Evolutionary conservation across 768 basidiomycete species (phyloP).

Genomic region (Dendrothele bispora): DNA sequence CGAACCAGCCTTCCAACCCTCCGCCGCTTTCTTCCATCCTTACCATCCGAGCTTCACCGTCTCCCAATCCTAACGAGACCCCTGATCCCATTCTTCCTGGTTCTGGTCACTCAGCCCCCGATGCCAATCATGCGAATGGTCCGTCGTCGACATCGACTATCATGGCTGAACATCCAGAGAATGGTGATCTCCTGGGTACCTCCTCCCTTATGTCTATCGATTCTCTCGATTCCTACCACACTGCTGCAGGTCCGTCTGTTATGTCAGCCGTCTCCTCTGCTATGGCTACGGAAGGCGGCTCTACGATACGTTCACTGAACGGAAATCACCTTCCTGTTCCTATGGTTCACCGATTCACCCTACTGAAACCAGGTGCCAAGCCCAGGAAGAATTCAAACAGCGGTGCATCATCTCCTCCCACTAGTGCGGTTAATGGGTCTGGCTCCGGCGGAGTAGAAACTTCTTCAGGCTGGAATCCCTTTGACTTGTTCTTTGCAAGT

Average conservation of each 20-base stretch:
- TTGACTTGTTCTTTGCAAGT: constrained; percentile 78
- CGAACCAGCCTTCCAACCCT: constrained; percentile 37
- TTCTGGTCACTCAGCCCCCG: constrained; percentile 13
- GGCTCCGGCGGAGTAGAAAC: constrained; percentile 12
- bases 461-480: constrained; percentile 64
- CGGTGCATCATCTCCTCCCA: constrained; percentile 33
- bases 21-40: constrained; percentile 72
- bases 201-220: constrained; percentile 57
- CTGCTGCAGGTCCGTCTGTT: constrained; percentile 53
- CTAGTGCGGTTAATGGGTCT: constrained; percentile 4
- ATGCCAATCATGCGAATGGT: too few relatives aligned
- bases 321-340: constrained; percentile 43
- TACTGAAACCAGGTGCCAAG: constrained; percentile 77
- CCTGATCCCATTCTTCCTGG: constrained; percentile 41
- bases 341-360: constrained; percentile 81
- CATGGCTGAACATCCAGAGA: constrained; percentile 19
- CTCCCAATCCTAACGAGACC: constrained; percentile 48
- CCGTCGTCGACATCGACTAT: too few relatives aligned
- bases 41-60: constrained; percentile 65
- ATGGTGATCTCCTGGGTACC: constrained; percentile 38
- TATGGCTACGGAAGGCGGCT: constrained; percentile 76
- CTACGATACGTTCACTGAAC: constrained; percentile 54
- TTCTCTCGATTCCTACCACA: constrained; percentile 64
- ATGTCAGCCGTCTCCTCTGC: constrained; percentile 55
- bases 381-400: constrained; percentile 40